Evolutionary conservation across 1,284 basidiomycete genomes (phyloP).

Genomic region (Stereum hirsutum): DNA sequence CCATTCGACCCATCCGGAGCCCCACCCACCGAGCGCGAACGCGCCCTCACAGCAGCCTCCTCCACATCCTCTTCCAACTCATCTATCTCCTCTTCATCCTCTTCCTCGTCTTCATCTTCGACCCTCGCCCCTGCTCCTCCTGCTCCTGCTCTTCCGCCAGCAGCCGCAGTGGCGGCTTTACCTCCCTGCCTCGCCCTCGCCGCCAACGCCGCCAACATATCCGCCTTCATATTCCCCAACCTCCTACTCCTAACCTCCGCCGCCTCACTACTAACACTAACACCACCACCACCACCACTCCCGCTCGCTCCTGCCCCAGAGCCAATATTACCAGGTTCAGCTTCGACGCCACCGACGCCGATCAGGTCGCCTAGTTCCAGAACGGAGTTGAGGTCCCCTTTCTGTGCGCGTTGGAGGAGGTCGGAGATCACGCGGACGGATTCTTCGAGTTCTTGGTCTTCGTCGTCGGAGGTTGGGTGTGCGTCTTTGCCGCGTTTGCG

Average conservation of each 20-base stretch:
- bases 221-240: neutral
- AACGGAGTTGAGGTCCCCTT: too few species aligned
- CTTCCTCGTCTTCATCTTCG: slow-evolving; percentile 1
- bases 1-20: neutral
- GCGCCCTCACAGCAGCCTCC: slow-evolving; percentile 6
- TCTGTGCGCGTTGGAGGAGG: slow-evolving; percentile 47
- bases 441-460: slow-evolving; percentile 48
- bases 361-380: too few species aligned
- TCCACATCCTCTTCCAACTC: slow-evolving; percentile 13
- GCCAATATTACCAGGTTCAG: slow-evolving; percentile 4
- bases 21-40: neutral
- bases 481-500: slow-evolving; percentile 43
- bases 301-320: neutral
- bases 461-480: slow-evolving; percentile 22
- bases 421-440: slow-evolving; percentile 65
- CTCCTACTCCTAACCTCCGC: neutral
- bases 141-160: neutral
- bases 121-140: neutral
- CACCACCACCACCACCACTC: neutral
- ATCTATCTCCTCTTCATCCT: slow-evolving; percentile 31
- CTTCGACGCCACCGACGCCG: slow-evolving; percentile 21
- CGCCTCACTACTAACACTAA: too few species aligned
- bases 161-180: neutral
- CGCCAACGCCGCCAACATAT: neutral
- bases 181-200: neutral